Percentiles rank a stretch among this genome's conserved stretches.
phyloP scores from a whole-genome alignment of 2,329 filamentous ascomycete species.

The Periconia sp. region DNA sequence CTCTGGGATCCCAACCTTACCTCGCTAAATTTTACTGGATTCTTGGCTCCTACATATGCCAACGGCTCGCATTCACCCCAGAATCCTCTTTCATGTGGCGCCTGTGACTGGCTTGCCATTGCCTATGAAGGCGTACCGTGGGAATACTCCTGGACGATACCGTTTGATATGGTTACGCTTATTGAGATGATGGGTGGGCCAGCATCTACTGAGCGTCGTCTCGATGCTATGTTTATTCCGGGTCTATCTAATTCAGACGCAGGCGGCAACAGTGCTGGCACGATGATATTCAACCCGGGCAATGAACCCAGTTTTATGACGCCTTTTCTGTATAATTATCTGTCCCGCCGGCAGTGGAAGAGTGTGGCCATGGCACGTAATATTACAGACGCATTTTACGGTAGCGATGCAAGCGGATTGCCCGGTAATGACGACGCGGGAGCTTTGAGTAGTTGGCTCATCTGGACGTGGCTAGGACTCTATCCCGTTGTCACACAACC shows the following conservation, averaged over 20 bases:
- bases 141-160: constrained; percentile 65
- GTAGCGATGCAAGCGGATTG: constrained; percentile 30
- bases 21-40: constrained; percentile 60
- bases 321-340: constrained; percentile 20
- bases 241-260: constrained; percentile 26
- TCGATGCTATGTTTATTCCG: constrained; percentile 44
- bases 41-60: constrained; percentile 65
- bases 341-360: constrained; percentile 15
- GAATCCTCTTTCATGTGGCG: constrained; percentile 51
- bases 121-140: constrained; percentile 71
- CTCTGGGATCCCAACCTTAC: constrained; percentile 52
- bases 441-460: constrained; percentile 48
- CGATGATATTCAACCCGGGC: constrained; percentile 52
- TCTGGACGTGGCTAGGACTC: constrained; percentile 49
- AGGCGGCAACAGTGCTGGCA: constrained; percentile 11
- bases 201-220: constrained; percentile 35
- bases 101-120: constrained; percentile 20
- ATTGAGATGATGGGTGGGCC: constrained; percentile 35
- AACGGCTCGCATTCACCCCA: constrained; percentile 67
- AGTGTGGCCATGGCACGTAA: constrained; percentile 21
- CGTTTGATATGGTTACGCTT: constrained; percentile 42
- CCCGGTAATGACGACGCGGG: constrained; percentile 46
- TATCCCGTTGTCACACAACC: constrained; percentile 47
- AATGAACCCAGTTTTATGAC: constrained; percentile 32
- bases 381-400: constrained; percentile 38